Base-by-base conservation (phyloP, 495 filamentous ascomycete genomes). In the Daldinia vernicosa region DNA sequence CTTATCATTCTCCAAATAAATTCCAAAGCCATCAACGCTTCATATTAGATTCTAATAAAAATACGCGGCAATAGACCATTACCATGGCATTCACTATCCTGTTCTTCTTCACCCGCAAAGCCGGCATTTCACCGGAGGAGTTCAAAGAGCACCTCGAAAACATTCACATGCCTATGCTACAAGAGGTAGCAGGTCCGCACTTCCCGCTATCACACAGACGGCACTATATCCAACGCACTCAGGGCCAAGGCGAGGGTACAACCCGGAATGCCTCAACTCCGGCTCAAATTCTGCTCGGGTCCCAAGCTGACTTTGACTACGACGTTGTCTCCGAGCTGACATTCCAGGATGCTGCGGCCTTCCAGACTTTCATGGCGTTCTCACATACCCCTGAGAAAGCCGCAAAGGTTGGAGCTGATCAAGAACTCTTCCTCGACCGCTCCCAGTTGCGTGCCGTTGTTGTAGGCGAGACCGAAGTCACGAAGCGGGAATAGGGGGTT, bases 241-340 rank as follows among this genome's bases (percentile, higher is more conserved):
- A 66, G 3, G 35, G 27, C 15, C 52, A 71, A 32, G 37, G 52
- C 32, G 39, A 30, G 6, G 64, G 66, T 7, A 64, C 71, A 3
- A 35, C 8, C 6, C 24, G 68, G 43, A 73, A 73, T 24, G 27
- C 30, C 15, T 7, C 14, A 1, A 72, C 50, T 6, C 79, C 79
- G 9, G 81, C 80, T 6, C 69, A 62, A 1, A 65, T 81, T 2
- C 33, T 82, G 8, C 50, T 74, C 8, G 82, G 82, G 24, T 68
- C 63, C n/a, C 81, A 80, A 66, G 52, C 66, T 4, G 82, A 80
- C 35, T 79, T 81, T 33, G 78, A 83, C 28, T 81, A 78, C 59
- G 82, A 84, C 56, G 76, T 72, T 12, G 68, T 78, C 24, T 79
- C 75, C 4, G 78, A 80, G 50, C 45, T 84, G 4, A 77, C 68